phyloP scores from a whole-genome alignment of 805 yeast species.

The Lipomyces mesembrius region DNA sequence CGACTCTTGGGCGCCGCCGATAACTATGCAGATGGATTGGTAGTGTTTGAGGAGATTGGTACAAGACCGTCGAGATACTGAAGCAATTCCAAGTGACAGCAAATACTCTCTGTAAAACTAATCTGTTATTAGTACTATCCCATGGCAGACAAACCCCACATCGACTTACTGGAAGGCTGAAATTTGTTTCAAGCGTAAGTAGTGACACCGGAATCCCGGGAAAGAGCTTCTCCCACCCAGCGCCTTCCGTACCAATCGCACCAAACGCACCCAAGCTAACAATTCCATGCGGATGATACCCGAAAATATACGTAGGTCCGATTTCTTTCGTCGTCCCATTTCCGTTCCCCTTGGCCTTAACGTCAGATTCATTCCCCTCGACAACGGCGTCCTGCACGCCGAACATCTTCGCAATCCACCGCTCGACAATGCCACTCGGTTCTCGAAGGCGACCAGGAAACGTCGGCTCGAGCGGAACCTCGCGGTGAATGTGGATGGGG shows the following conservation, averaged over 20 bases:
- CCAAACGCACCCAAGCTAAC: slow-evolving; percentile 92
- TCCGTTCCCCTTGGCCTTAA: neutral
- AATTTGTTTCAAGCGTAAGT: slow-evolving; percentile 81
- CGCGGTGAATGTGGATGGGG: slow-evolving; percentile 74
- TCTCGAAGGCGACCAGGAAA: slow-evolving; percentile 45
- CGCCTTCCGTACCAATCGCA: slow-evolving; percentile 79
- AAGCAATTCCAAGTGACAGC: slow-evolving; percentile 76
- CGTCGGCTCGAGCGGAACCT: slow-evolving; percentile 74
- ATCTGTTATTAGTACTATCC: neutral
- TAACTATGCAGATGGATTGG: slow-evolving; percentile 82
- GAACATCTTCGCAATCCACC: slow-evolving; percentile 26
- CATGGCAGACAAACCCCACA: neutral
- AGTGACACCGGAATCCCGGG: slow-evolving; percentile 85
- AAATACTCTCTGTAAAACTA: slow-evolving; percentile 82
- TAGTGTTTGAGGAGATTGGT: slow-evolving; percentile 63
- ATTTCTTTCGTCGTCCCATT: slow-evolving; percentile 7
- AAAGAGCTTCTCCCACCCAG: slow-evolving; percentile 65
- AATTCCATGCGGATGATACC: slow-evolving; percentile 96
- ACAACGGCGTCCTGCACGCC: slow-evolving; percentile 20
- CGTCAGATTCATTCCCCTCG: slow-evolving; percentile 9
- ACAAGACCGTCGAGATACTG: slow-evolving; percentile 79
- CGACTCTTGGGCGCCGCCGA: slow-evolving; percentile 96
- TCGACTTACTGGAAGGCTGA: slow-evolving; percentile 61
- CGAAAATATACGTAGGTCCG: slow-evolving; percentile 69
- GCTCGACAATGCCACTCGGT: slow-evolving; percentile 27